phyloP scores from a whole-genome alignment of 768 basidiomycete species.

The Mycena pura region DNA sequence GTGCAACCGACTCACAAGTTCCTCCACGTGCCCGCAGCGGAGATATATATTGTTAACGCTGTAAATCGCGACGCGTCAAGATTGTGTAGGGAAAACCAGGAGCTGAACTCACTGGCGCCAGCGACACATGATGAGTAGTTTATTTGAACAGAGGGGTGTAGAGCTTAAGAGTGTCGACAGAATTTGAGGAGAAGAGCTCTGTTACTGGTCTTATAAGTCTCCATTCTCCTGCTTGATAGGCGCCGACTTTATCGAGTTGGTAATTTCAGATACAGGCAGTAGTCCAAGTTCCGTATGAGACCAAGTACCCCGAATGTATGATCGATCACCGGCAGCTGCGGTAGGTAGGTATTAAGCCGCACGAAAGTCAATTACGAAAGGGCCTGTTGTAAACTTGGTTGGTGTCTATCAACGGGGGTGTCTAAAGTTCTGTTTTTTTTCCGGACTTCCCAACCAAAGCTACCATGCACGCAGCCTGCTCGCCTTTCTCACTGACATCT shows the following conservation, averaged over 20 bases:
- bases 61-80: conserved; percentile 2
- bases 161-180: conserved; percentile 13
- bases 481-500: no score
- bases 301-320: no score
- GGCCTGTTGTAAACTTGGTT: no score
- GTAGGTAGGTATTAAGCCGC: neutral
- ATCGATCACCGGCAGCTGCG: conserved; percentile 3
- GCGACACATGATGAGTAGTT: conserved; percentile 52
- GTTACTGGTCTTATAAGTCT: conserved; percentile 23
- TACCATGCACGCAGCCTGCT: no score
- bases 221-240: conserved; percentile 16
- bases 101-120: conserved; percentile 56
- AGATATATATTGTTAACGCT: conserved; percentile 58
- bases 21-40: conserved; percentile 55
- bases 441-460: no score
- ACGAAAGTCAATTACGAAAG: no score
- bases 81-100: conserved; percentile 7
- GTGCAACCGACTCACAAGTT: conserved; percentile 40
- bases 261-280: no score
- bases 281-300: no score
- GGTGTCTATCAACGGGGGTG: no score
- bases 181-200: conserved; percentile 12
- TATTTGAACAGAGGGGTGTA: conserved; percentile 8
- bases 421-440: no score
- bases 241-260: conserved; percentile 5